phyloP scores from a whole-genome alignment of 2,329 filamentous ascomycete genomes.

The Phyllosticta citriasiana region DNA sequence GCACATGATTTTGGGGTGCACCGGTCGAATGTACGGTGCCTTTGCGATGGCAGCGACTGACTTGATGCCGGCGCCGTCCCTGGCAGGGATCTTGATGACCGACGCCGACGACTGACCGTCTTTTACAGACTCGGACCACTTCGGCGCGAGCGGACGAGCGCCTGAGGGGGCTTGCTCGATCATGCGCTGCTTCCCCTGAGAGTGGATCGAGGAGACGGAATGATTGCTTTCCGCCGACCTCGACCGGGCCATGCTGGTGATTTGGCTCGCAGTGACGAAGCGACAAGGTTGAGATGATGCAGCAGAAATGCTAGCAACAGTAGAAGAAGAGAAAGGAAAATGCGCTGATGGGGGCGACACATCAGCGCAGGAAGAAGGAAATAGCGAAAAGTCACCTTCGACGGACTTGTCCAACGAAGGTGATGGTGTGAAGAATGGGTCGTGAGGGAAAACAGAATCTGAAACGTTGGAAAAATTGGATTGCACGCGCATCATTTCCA shows the following conservation, averaged over 20 bases:
- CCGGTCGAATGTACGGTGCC: slow-evolving; percentile 52
- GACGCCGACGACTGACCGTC: slow-evolving; percentile 14
- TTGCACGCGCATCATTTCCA: slow-evolving; percentile 35
- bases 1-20: slow-evolving; percentile 64
- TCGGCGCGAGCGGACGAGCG: slow-evolving; percentile 41
- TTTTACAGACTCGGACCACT: slow-evolving; percentile 23
- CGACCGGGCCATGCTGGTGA: slow-evolving; percentile 4
- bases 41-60: slow-evolving; percentile 43
- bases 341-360: slow-evolving; percentile 12
- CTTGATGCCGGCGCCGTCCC: slow-evolving; percentile 28
- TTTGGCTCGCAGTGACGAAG: neutral
- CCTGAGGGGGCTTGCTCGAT: slow-evolving; percentile 40
- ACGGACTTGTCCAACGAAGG: slow-evolving; percentile 14
- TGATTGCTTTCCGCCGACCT: slow-evolving; percentile 27
- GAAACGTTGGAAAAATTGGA: slow-evolving; percentile 30
- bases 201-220: neutral
- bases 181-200: slow-evolving; percentile 34
- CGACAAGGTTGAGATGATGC: slow-evolving; percentile 7
- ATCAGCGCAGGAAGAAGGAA: slow-evolving; percentile 13
- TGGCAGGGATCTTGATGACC: slow-evolving; percentile 12
- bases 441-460: slow-evolving; percentile 24
- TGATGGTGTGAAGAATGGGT: slow-evolving; percentile 12
- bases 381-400: slow-evolving; percentile 8
- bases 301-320: slow-evolving; percentile 16
- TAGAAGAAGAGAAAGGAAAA: slow-evolving; percentile 23